Conservation (phyloP, 805 yeast genomes). For the Wickerhamiella australiensis region DNA sequence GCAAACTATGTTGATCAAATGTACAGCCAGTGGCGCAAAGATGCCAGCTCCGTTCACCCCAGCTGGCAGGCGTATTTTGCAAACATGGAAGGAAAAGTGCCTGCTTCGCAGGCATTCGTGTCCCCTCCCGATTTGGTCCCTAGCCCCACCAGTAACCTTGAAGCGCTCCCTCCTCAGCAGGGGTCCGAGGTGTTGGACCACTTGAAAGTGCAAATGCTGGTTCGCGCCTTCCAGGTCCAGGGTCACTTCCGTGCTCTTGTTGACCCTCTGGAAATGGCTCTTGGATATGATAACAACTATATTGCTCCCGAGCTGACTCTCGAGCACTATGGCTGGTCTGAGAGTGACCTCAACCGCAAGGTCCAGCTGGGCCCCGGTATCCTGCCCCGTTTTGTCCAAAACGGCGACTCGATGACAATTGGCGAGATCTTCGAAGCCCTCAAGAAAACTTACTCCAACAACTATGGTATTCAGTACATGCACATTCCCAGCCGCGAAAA, state of each 20-base stretch:
- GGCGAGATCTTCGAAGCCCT: conserved; percentile 66
- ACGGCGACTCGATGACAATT: conserved; percentile 52
- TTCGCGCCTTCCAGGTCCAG: conserved; percentile 97
- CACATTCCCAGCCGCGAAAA: conserved; percentile 91
- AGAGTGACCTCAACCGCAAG: conserved; percentile 67
- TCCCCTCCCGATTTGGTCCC: conserved; percentile 92
- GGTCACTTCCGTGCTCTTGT: conserved; percentile 93
- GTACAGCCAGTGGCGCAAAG: conserved; percentile 89
- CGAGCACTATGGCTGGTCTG: conserved; percentile 85
- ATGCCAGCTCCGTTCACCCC: conserved; percentile 81
- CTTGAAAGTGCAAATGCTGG: conserved; percentile 88
- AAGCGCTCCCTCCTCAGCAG: conserved; percentile 30
- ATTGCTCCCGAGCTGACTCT: conserved; percentile 77
- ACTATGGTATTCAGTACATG: conserved; percentile 89
- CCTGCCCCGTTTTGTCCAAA: conserved; percentile 73
- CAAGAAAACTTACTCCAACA: conserved; percentile 74
- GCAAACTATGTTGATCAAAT: conserved; percentile 94
- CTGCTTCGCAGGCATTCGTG: conserved; percentile 60
- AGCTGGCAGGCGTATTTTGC: conserved; percentile 95
- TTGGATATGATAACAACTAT: conserved; percentile 47
- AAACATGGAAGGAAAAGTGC: conserved; percentile 62
- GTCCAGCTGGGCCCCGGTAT: conserved; percentile 96
- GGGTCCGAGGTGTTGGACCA: conserved; percentile 38
- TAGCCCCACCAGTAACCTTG: conserved; percentile 39
- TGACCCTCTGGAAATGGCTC: conserved; percentile 88